Conservation (phyloP, 2,329 filamentous ascomycete species). For the Ophiocordyceps sinensis region DNA sequence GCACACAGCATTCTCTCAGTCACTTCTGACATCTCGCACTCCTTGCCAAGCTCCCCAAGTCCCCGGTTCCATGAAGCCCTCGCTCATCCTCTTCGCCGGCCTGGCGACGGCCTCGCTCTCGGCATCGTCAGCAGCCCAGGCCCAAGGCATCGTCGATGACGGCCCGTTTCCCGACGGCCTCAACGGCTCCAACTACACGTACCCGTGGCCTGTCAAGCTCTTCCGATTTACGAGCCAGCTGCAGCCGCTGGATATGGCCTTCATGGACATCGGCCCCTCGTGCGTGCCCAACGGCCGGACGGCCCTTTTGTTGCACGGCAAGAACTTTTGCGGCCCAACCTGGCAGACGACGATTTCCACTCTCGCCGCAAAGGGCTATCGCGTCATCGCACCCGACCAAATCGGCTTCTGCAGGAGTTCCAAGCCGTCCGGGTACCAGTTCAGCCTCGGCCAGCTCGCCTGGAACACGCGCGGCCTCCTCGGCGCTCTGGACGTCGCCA, state of each 20-base stretch:
- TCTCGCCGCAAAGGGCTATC: conserved; percentile 29
- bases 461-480: conserved; percentile 35
- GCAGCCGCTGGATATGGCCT: conserved; percentile 36
- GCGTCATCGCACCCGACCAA: conserved; percentile 38
- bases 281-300: conserved; percentile 21
- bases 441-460: conserved; percentile 34
- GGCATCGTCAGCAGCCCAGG: conserved; percentile 6
- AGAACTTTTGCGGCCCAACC: conserved; percentile 40
- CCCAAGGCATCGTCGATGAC: conserved; percentile 17
- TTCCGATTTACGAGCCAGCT: conserved; percentile 33
- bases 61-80: neutral
- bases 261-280: conserved; percentile 33
- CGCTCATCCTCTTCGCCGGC: conserved; percentile 6
- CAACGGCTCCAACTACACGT: conserved; percentile 36
- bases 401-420: conserved; percentile 43
- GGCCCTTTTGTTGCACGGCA: conserved; percentile 36
- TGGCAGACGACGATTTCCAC: conserved; percentile 32
- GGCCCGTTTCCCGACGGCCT: conserved; percentile 25
- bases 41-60: neutral
- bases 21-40: too few species aligned
- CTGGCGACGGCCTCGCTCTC: conserved; percentile 2
- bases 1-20: too few species aligned
- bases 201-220: conserved; percentile 34
- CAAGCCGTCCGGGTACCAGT: conserved; percentile 36
- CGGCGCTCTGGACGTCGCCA: conserved; percentile 24